Base-by-base conservation (phyloP, 2,329 filamentous ascomycete genomes). In the Zasmidium angulare region DNA sequence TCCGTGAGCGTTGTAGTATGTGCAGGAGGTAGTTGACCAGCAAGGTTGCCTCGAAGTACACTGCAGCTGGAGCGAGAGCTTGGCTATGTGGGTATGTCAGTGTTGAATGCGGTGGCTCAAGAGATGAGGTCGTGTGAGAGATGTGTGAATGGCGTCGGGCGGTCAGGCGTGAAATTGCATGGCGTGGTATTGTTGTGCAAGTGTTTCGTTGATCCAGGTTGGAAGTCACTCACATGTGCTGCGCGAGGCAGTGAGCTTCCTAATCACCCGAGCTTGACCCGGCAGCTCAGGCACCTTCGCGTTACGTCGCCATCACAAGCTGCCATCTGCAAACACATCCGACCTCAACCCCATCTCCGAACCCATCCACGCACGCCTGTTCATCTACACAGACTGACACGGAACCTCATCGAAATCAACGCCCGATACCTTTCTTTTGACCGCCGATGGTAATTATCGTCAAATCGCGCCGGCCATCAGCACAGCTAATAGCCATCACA, bases 401-500 rank as follows among this genome's bases (percentile, higher is more conserved):
- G 3, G 7, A 10, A 51, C 3, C 9, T 11, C 14, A 11, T 20
- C 21, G 17, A 19, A 23, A 31, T 20, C 4, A 43, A 21, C n/a
- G 21, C 20, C 26, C 6, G 14, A 22, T 49, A 22, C 36, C 14
- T 3, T 11, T 14, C 46, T 4, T 10, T 14, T 53, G 54, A 55
- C 46, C 36, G 46, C 52, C 50, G 46, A 66, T 66, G 63, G 63
- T 66, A 61, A 46, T 62, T 50, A 36, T 36, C 46, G 49, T 29
- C 14, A 23, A 29, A 46, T n/a, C 46, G 53, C 50, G 36, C 48
- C 36, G 19, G 22, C 23, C 21, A 43, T 22, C 23, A 23, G 17
- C 49, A 51, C 46, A 22, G 36, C 59, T 66, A 53, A 64, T 60
- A 54, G 50, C 53, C 48, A 49, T 54, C 50, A 64, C 67, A 92